Evolutionary conservation across 1,139 yeast genomes (phyloP).

Genomic region (Debaryomycetaceae sp.): DNA sequence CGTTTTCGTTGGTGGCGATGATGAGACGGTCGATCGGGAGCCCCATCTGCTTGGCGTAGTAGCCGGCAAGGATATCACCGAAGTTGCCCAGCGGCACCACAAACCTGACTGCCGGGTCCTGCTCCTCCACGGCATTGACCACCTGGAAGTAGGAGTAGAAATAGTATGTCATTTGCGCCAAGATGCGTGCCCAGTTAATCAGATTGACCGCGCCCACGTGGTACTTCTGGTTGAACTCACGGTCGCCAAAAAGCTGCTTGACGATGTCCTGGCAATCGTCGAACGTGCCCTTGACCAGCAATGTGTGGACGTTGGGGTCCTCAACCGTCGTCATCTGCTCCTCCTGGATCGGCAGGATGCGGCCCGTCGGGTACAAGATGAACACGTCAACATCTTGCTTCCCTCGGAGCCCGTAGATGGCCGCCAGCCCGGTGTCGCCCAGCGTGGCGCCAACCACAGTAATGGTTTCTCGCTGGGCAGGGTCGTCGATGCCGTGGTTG

Average conservation of each 20-base stretch:
- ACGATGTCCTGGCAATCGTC: conserved; percentile 98
- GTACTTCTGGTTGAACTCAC: conserved; percentile 78
- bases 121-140: conserved; percentile 35
- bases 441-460: conserved; percentile 99
- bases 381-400: conserved; percentile 95
- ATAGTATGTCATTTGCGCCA: conserved; percentile 96
- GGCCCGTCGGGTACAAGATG: conserved; percentile 93
- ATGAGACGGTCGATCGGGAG: conserved; percentile 81
- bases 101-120: conserved; percentile 48
- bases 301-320: conserved; percentile 88
- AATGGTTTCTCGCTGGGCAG: conserved; percentile 64
- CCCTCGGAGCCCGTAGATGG: conserved; percentile 94
- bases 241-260: conserved; percentile 87
- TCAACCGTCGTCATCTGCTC: conserved; percentile 98
- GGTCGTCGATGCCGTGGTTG: conserved; percentile 58
- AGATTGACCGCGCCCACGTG: conserved; percentile 98
- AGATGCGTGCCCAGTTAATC: conserved; percentile 97
- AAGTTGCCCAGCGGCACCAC: conserved; percentile 98
- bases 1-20: conserved; percentile 94
- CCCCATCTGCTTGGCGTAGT: conserved; percentile 92
- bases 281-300: conserved; percentile 91
- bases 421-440: conserved; percentile 99
- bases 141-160: conserved; percentile 86
- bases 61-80: conserved; percentile 97
- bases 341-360: conserved; percentile 97